These are phyloP conservation scores for Pseudotsuga menziesii DNA, from an alignment of 75 land plant species.

Conservation along the genomic window DNA sequence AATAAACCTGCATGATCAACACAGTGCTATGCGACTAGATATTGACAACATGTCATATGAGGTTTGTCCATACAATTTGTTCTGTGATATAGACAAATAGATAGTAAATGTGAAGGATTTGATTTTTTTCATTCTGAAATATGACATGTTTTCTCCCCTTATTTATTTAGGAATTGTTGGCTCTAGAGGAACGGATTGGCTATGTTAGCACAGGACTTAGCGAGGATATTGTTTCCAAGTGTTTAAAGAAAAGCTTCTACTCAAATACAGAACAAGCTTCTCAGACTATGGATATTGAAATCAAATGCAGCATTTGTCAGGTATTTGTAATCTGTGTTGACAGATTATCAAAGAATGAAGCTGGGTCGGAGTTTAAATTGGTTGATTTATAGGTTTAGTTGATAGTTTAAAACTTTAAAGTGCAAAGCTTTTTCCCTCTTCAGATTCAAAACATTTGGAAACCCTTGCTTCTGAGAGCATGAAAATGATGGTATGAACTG, in stretches of 20 bases:
- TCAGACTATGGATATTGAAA: slow-evolving; percentile 12
- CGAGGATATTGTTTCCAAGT: slow-evolving; percentile 18
- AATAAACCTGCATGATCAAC: slow-evolving; percentile 31
- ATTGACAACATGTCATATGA: slow-evolving; percentile 77
- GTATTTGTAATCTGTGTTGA: slow-evolving; percentile 14
- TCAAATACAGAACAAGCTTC: background rate
- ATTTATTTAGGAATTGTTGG: slow-evolving; percentile 42
- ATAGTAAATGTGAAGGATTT: background rate
- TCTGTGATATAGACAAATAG: too few species aligned
- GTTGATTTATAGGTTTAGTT: background rate
- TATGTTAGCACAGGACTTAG: slow-evolving; percentile 44
- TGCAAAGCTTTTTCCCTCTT: background rate
- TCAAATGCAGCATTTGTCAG: slow-evolving; percentile 61
- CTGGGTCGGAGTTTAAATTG: background rate
- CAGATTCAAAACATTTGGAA: background rate
- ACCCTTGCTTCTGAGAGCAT: background rate
- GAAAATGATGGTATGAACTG: background rate
- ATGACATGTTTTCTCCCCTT: too few species aligned
- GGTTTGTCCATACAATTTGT: slow-evolving; percentile 20
- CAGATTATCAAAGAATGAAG: background rate
- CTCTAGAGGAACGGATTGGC: slow-evolving; percentile 53
- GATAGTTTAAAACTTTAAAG: background rate
- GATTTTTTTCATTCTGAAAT: background rate
- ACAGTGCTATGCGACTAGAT: slow-evolving; percentile 58
- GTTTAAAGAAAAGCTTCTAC: slow-evolving; percentile 16